Evolutionary conservation across 768 basidiomycete genomes (phyloP).

Genomic region (Suillus subluteus): DNA sequence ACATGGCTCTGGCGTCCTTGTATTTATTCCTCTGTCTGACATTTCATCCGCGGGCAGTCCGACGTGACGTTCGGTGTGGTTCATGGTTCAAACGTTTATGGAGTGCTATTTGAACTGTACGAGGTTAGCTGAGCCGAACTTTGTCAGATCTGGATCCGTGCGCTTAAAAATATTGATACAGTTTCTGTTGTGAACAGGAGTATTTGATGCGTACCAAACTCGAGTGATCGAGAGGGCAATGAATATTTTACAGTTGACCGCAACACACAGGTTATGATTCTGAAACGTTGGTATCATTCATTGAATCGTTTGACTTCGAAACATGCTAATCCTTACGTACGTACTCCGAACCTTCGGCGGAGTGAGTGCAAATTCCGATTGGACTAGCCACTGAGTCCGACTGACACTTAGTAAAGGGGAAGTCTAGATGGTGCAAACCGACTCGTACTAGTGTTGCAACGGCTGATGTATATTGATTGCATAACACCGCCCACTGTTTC

Average conservation of each 20-base stretch:
- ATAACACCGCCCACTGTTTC: not conserved
- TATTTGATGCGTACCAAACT: not conserved
- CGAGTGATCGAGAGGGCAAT: not conserved
- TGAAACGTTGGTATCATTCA: not conserved
- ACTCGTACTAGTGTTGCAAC: too few relatives aligned
- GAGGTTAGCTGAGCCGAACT: not conserved
- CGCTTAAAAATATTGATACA: not conserved
- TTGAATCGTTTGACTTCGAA: not conserved
- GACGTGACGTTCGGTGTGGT: not conserved
- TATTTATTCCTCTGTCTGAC: not conserved
- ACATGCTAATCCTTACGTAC: not conserved
- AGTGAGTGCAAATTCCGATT: not conserved
- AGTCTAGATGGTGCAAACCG: not conserved
- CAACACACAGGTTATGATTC: not conserved
- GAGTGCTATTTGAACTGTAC: not conserved
- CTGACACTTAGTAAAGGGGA: not conserved
- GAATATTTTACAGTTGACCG: not conserved
- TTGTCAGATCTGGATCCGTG: too few relatives aligned
- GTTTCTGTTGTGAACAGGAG: not conserved
- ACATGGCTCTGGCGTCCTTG: not conserved
- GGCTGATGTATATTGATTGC: not conserved
- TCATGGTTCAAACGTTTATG: not conserved
- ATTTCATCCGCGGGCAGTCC: not conserved
- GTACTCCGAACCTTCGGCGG: not conserved
- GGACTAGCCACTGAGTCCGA: not conserved